Evolutionary conservation across 352 stramenopile species (phyloP).

Genomic region (Pythium aristosporum): DNA sequence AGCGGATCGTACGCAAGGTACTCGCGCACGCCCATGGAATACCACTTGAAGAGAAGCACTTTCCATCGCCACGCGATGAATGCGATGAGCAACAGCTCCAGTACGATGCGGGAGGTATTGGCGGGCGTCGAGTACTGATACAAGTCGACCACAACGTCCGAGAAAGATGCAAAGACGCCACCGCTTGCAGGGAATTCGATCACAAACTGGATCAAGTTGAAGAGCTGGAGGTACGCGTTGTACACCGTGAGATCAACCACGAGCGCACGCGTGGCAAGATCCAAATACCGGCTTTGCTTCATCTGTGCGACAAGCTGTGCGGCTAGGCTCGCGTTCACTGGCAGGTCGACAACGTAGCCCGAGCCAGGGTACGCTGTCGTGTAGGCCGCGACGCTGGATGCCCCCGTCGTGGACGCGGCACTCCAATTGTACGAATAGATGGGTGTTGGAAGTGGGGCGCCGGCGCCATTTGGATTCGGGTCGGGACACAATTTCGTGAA

Average conservation of each 20-base stretch:
- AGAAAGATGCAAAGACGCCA: conserved; percentile 46
- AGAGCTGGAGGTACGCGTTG: conserved; percentile 65
- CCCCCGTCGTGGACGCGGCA: conserved; percentile 23
- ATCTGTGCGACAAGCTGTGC: conserved; percentile 31
- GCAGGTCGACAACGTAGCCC: conserved; percentile 60
- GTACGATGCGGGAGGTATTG: conserved; percentile 36
- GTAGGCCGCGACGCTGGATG: conserved; percentile 27
- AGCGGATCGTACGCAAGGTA: conserved; percentile 33
- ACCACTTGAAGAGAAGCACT: conserved; percentile 33
- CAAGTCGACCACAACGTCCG: conserved; percentile 43
- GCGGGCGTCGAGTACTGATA: conserved; percentile 48
- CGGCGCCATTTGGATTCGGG: conserved; percentile 50
- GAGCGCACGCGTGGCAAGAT: conserved; percentile 59
- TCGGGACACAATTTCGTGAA: conserved; percentile 49
- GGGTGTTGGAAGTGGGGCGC: conserved; percentile 28
- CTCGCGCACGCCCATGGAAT: conserved; percentile 27
- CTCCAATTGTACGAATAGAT: conserved; percentile 68
- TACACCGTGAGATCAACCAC: conserved; percentile 66
- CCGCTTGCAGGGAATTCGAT: conserved; percentile 66
- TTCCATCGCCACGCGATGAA: conserved; percentile 48
- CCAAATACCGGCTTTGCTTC: conserved; percentile 45
- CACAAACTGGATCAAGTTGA: conserved; percentile 57
- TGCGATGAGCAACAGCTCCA: conserved; percentile 53
- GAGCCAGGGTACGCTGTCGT: conserved; percentile 49
- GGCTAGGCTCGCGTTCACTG: conserved; percentile 35